These are phyloP conservation scores for Artemisia princeps DNA, from an alignment of 140 eudicot genomes.

Conservation along the genomic window DNA sequence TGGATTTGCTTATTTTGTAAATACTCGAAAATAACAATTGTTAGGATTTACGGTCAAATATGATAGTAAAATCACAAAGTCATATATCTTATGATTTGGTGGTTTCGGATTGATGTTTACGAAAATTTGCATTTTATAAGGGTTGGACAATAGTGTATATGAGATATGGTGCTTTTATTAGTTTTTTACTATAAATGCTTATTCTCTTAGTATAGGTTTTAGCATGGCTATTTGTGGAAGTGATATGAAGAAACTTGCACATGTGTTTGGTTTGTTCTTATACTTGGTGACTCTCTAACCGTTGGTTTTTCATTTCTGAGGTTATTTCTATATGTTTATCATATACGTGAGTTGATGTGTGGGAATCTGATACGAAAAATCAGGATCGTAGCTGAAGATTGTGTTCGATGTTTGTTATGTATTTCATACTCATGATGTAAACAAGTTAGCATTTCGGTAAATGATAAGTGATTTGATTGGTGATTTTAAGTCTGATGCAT, in stretches of 20 bases:
- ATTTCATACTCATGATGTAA: no score
- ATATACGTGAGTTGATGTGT: neutral
- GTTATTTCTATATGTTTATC: neutral
- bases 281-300: conserved; percentile 8
- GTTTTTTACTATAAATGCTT: conserved; percentile 8
- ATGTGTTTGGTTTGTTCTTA: conserved; percentile 7
- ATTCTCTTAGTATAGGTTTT: conserved; percentile 11
- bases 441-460: no score
- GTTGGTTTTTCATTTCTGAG: conserved; percentile 3
- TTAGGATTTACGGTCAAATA: no score
- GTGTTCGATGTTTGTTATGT: no score
- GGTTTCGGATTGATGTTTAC: neutral
- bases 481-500: no score
- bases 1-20: no score
- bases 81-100: neutral
- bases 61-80: no score
- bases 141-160: conserved; percentile 6
- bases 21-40: no score
- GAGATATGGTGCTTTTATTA: conserved; percentile 6
- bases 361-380: neutral
- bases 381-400: no score
- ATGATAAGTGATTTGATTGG: no score
- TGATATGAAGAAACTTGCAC: conserved; percentile 21
- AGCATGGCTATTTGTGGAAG: conserved; percentile 8
- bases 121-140: conserved; percentile 3